phyloP scores from a whole-genome alignment of 192 early-diverging fungal genomes.

The Funneliformis geosporum region DNA sequence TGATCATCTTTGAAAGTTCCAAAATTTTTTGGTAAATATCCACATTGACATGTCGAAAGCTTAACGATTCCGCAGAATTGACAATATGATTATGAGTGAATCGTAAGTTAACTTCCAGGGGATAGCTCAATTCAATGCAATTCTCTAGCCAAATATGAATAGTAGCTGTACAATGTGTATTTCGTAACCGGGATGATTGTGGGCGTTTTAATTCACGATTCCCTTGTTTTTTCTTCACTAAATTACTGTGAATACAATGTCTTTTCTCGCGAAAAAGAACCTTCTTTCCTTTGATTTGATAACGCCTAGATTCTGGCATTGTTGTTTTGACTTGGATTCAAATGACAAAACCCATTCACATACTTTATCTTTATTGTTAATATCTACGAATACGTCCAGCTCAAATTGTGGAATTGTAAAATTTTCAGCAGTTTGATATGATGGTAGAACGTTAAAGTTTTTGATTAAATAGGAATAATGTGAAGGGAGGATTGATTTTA shows the following conservation, averaged over 20 bases:
- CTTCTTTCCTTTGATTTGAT: not conserved
- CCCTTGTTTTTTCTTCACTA: slow-evolving; percentile 2
- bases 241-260: slow-evolving; percentile 9
- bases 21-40: too few relatives aligned
- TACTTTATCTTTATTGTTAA: not conserved
- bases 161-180: not conserved
- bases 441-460: not conserved
- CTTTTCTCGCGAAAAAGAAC: not conserved
- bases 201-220: not conserved
- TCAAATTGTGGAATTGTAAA: slow-evolving; percentile 4
- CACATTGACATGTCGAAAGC: not conserved
- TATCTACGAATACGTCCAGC: not conserved
- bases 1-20: slow-evolving; percentile 7
- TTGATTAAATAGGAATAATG: not conserved
- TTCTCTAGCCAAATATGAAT: not conserved
- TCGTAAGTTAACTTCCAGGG: not conserved
- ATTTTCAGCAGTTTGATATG: not conserved
- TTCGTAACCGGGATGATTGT: not conserved
- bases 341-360: not conserved
- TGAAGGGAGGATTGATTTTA: not conserved
- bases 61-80: slow-evolving; percentile 3
- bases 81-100: slow-evolving; percentile 4
- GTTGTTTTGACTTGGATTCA: not conserved
- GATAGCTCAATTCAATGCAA: not conserved
- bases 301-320: not conserved